Base-by-base conservation (phyloP, 106 monocot species). In the Gastrodia elata region DNA sequence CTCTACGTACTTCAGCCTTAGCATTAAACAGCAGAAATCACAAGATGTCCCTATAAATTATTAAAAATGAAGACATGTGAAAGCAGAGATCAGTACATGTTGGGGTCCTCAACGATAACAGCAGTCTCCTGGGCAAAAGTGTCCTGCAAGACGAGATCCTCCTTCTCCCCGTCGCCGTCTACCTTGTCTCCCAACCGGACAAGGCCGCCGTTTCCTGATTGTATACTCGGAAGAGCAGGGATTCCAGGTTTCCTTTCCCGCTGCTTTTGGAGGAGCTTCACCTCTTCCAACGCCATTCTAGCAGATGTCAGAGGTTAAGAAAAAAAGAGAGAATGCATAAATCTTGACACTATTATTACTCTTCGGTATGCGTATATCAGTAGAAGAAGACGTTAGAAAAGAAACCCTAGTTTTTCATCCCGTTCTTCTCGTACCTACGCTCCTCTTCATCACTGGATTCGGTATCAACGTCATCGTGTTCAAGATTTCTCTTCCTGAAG, bases 61-160 rank as follows among this genome's bases (percentile, higher is more conserved):
- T 10, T 70, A 26, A 1, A 27, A 70, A 37, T 11, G 25, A 70
- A n/a, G 70, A 18, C 11, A 71, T 6, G n/a, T n/a, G 28, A 49
- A 46, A 18, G 30, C 16, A 49, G 2, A 14, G 33, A 46, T 32
- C 70, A 42, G 11, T 74, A 97, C 97, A 98, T 98, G 80, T 98
- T 93, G 59, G 97, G 97, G 64, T 98, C 93, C 75, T 98, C 97
- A 28, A 93, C 48, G 58, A 90, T 98, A 79, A 93, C 91, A 49
- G 91, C 93, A 14, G 93, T 98, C 74, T 98, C 97, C 80, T 97
- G 97, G 3, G 97, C 97, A 58, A 97, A 97, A 39, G 97, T 97
- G 64, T 92, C 92, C 81, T 92, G 92, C 35, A 93, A 81, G 30
- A 93, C 92, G 13, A 93, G 80, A 18, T 93, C 92, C 70, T 93